A percentile compares a stretch with the other conserved stretches of the same genome.
These are phyloP conservation scores for Phytophthora aleatoria DNA, from an alignment of 352 stramenopile species.

Conservation along the genomic window DNA sequence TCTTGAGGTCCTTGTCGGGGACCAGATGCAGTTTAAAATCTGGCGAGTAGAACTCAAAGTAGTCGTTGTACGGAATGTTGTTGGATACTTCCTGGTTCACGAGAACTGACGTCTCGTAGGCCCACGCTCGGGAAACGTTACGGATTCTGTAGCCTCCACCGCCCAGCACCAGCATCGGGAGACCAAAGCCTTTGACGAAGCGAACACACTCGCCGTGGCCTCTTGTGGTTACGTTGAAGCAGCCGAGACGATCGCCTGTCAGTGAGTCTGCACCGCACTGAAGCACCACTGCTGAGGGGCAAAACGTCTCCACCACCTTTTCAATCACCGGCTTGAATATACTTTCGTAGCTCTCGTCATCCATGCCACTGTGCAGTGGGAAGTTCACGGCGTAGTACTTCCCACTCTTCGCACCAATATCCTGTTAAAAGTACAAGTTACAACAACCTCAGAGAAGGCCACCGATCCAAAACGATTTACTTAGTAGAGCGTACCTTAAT, in stretches of 20 bases:
- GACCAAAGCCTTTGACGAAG: slow-evolving; percentile 83
- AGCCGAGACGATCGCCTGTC: slow-evolving; percentile 96
- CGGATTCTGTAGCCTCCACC: slow-evolving; percentile 87
- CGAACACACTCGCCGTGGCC: slow-evolving; percentile 76
- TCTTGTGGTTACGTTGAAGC: slow-evolving; percentile 96
- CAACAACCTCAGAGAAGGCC: not conserved
- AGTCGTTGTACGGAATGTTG: slow-evolving; percentile 83
- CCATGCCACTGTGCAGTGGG: slow-evolving; percentile 95
- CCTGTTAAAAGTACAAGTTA: slow-evolving; percentile 26
- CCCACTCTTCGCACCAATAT: slow-evolving; percentile 92
- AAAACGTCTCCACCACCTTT: slow-evolving; percentile 91
- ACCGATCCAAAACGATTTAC: not conserved
- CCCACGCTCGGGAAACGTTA: slow-evolving; percentile 94
- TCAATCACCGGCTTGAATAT: slow-evolving; percentile 98
- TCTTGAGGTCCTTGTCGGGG: slow-evolving; percentile 72
- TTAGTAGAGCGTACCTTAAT: slow-evolving; percentile 42
- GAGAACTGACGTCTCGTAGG: slow-evolving; percentile 97
- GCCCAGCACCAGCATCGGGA: slow-evolving; percentile 82
- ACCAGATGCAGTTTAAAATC: slow-evolving; percentile 86
- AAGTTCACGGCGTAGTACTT: slow-evolving; percentile 97
- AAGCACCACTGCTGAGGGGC: slow-evolving; percentile 92
- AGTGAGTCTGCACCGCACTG: slow-evolving; percentile 98
- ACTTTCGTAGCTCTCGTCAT: slow-evolving; percentile 93
- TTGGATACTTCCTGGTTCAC: slow-evolving; percentile 75
- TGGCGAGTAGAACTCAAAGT: slow-evolving; percentile 83